These are phyloP conservation scores for Pseudogymnoascus sp. DNA, from an alignment of 2,329 filamentous ascomycete species.

Conservation along the genomic window DNA sequence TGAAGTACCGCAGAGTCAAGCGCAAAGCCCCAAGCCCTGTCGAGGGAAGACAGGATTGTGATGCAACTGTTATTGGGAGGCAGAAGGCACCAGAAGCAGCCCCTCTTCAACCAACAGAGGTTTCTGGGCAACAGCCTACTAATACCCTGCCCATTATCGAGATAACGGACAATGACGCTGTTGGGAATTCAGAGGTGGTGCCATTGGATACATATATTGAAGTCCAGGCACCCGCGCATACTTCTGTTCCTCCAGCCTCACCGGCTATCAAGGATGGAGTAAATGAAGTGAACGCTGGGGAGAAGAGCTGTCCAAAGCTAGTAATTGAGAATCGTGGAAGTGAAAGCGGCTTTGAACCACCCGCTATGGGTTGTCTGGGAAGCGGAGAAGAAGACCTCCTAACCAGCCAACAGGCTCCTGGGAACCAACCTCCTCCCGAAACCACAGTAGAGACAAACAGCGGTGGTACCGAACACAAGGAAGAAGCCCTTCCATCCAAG, in stretches of 20 bases:
- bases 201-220: not conserved
- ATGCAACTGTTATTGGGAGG: not conserved
- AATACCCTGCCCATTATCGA: not conserved
- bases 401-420: too few relatives aligned
- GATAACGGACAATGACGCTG: not conserved
- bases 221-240: not conserved
- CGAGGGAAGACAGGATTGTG: too few relatives aligned
- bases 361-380: not conserved
- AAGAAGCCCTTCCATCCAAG: not conserved
- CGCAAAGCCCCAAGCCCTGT: not conserved
- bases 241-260: not conserved
- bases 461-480: not conserved
- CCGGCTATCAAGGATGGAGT: not conserved
- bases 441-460: too few relatives aligned
- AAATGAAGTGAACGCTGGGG: not conserved
- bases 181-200: not conserved
- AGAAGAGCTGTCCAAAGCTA: not conserved
- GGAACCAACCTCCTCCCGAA: not conserved
- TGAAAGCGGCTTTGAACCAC: not conserved
- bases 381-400: not conserved
- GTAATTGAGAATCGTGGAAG: too few relatives aligned
- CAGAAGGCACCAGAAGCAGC: not conserved
- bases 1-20: not conserved
- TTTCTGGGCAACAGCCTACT: not conserved
- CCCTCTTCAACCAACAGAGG: not conserved